A percentile compares a stretch with the other conserved stretches of the same genome.
Conservation (phyloP, 2,329 filamentous ascomycete species). For the Aspergillus ruber region DNA sequence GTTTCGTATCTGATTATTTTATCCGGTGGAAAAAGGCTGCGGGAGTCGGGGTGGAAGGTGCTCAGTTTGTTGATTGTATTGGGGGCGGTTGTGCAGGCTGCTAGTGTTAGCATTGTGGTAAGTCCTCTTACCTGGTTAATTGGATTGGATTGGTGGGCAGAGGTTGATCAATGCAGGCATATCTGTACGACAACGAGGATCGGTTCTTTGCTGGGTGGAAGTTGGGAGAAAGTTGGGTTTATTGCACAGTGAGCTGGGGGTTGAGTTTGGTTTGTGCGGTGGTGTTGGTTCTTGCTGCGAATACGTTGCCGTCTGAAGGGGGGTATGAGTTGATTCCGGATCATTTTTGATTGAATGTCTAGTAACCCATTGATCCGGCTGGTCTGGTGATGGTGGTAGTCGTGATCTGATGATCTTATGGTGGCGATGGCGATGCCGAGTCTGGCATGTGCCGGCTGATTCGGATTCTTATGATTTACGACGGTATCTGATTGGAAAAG, state of each 20-base stretch:
- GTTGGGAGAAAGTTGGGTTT: constrained; percentile 71
- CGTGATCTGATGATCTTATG: too few relatives aligned
- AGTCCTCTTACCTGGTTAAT: constrained; percentile 29
- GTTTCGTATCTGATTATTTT: constrained; percentile 74
- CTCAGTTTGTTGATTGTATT: constrained; percentile 59
- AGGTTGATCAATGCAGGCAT: constrained; percentile 52
- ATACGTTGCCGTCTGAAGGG: constrained; percentile 68
- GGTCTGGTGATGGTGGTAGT: neutral
- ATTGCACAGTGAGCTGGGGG: constrained; percentile 59
- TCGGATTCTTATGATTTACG: neutral
- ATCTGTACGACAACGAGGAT: constrained; percentile 74
- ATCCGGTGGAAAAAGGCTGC: constrained; percentile 68
- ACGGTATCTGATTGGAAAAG: neutral
- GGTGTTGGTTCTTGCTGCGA: constrained; percentile 60
- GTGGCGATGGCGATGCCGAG: neutral
- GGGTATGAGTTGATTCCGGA: constrained; percentile 73
- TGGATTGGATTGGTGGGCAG: neutral
- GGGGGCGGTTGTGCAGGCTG: constrained; percentile 63
- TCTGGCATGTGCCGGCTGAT: neutral
- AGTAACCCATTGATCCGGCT: neutral
- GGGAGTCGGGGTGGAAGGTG: constrained; percentile 77
- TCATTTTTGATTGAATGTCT: constrained; percentile 11
- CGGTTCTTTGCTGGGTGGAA: constrained; percentile 79
- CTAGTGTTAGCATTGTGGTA: constrained; percentile 78
- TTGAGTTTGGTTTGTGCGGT: constrained; percentile 48